Evolutionary conservation across 805 yeast genomes (phyloP).

Genomic region (Metschnikowia cerradonensis): DNA sequence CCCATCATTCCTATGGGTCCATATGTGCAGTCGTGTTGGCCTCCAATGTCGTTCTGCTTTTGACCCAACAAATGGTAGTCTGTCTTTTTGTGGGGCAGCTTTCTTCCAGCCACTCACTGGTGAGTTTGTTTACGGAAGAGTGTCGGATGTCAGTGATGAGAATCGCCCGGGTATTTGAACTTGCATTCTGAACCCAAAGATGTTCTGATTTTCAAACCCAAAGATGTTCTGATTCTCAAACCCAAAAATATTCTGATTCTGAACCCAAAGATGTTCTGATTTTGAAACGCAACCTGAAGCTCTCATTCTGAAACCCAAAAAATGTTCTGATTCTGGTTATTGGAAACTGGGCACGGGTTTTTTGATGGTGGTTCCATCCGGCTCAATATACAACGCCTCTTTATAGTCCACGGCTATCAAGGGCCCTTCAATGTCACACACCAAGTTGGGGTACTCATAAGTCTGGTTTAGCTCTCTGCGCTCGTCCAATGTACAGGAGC

Average conservation of each 20-base stretch:
- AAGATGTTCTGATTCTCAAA: no score
- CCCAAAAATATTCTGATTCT: no score
- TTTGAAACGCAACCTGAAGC: background rate
- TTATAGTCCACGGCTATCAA: constrained; percentile 66
- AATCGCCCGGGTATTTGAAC: background rate
- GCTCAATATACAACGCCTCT: constrained; percentile 27
- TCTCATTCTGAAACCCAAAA: background rate
- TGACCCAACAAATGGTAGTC: constrained; percentile 9
- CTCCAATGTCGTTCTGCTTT: constrained; percentile 10
- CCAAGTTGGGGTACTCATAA: constrained; percentile 74
- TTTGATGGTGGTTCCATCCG: constrained; percentile 27
- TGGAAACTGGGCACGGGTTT: constrained; percentile 17
- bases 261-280: no score
- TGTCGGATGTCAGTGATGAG: background rate
- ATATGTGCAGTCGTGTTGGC: constrained; percentile 6
- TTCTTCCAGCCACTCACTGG: constrained; percentile 1
- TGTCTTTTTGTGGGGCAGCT: constrained; percentile 8
- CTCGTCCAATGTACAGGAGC: constrained; percentile 66
- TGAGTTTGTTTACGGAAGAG: constrained; percentile 7
- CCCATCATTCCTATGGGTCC: constrained; percentile 8
- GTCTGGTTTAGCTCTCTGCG: constrained; percentile 65
- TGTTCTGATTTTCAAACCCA: no score
- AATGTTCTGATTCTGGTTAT: background rate
- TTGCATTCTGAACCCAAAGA: background rate
- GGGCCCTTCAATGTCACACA: constrained; percentile 77